phyloP scores from a whole-genome alignment of 2,329 filamentous ascomycete species.

The Pseudohalonectria lignicola region DNA sequence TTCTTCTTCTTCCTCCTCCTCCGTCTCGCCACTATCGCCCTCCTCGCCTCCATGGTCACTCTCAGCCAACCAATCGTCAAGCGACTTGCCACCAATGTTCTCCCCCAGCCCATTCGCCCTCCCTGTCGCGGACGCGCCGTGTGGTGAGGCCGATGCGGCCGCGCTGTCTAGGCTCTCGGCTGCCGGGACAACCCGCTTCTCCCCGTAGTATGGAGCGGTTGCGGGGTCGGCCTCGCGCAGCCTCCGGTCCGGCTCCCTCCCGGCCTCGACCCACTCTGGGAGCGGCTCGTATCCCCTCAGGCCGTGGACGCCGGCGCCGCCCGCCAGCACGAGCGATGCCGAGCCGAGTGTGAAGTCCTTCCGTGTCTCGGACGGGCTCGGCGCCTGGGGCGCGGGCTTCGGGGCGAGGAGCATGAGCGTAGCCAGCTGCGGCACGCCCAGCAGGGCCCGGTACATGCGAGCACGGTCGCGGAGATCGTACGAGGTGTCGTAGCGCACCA shows the following conservation, averaged over 20 bases:
- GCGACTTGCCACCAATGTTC: slow-evolving; percentile 55
- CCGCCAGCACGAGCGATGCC: slow-evolving; percentile 73
- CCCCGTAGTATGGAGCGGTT: slow-evolving; percentile 22
- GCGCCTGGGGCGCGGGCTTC: slow-evolving; percentile 84
- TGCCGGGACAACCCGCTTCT: slow-evolving; percentile 38
- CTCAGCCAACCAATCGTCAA: slow-evolving; percentile 89
- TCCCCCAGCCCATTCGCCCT: slow-evolving; percentile 39
- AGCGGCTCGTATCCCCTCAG: slow-evolving; percentile 69
- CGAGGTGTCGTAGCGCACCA: slow-evolving; percentile 86
- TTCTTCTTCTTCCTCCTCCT: slow-evolving; percentile 38
- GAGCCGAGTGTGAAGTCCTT: slow-evolving; percentile 73
- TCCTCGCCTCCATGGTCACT: slow-evolving; percentile 45
- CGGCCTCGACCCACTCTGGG: slow-evolving; percentile 75
- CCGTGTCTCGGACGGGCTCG: slow-evolving; percentile 76
- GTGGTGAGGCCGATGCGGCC: slow-evolving; percentile 17
- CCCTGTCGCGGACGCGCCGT: slow-evolving; percentile 21
- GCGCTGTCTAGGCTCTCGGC: slow-evolving; percentile 54
- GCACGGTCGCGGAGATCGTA: slow-evolving; percentile 91
- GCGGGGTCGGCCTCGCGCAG: slow-evolving; percentile 37
- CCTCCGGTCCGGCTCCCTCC: slow-evolving; percentile 65
- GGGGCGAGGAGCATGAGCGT: slow-evolving; percentile 84
- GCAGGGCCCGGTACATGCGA: slow-evolving; percentile 75
- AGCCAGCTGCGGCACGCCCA: slow-evolving; percentile 76
- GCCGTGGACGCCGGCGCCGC: slow-evolving; percentile 61
- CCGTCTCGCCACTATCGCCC: slow-evolving; percentile 35